phyloP scores from a whole-genome alignment of 2,329 filamentous ascomycete genomes.

The Lachnellula subtilissima region DNA sequence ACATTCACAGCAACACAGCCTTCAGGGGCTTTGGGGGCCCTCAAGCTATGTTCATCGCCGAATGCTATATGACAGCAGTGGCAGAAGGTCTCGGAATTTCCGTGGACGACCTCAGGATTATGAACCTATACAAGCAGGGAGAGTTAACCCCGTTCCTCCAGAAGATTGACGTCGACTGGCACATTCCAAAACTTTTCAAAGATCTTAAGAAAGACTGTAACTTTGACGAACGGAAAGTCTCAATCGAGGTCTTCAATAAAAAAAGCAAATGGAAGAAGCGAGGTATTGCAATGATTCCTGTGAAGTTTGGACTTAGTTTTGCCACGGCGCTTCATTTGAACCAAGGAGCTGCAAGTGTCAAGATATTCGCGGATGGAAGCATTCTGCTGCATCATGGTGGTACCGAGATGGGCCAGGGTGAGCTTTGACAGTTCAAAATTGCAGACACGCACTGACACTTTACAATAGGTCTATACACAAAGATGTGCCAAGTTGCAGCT shows the following conservation, averaged over 20 bases:
- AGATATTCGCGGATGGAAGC: slow-evolving; percentile 95
- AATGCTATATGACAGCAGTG: slow-evolving; percentile 84
- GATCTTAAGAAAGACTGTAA: slow-evolving; percentile 75
- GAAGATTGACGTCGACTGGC: slow-evolving; percentile 85
- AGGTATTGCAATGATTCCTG: slow-evolving; percentile 72
- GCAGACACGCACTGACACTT: slow-evolving; percentile 45
- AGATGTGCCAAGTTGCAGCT: slow-evolving; percentile 93
- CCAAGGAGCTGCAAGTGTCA: slow-evolving; percentile 89
- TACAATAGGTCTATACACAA: slow-evolving; percentile 88
- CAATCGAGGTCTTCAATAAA: slow-evolving; percentile 73
- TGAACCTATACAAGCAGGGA: slow-evolving; percentile 79
- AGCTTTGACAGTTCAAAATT: slow-evolving; percentile 31
- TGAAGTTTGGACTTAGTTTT: slow-evolving; percentile 98
- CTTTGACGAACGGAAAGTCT: slow-evolving; percentile 65
- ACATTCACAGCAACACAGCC: slow-evolving; percentile 95
- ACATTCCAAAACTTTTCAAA: slow-evolving; percentile 92
- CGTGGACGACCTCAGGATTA: slow-evolving; percentile 72
- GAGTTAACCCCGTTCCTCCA: slow-evolving; percentile 92
- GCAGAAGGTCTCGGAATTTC: slow-evolving; percentile 83
- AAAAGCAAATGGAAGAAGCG: slow-evolving; percentile 93
- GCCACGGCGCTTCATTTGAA: slow-evolving; percentile 91
- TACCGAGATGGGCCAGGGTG: slow-evolving; percentile 98
- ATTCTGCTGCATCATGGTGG: slow-evolving; percentile 91
- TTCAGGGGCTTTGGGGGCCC: slow-evolving; percentile 97
- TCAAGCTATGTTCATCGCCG: slow-evolving; percentile 91